Conservation (phyloP, 192 early-diverging fungal genomes). For the Funneliformis mosseae region DNA sequence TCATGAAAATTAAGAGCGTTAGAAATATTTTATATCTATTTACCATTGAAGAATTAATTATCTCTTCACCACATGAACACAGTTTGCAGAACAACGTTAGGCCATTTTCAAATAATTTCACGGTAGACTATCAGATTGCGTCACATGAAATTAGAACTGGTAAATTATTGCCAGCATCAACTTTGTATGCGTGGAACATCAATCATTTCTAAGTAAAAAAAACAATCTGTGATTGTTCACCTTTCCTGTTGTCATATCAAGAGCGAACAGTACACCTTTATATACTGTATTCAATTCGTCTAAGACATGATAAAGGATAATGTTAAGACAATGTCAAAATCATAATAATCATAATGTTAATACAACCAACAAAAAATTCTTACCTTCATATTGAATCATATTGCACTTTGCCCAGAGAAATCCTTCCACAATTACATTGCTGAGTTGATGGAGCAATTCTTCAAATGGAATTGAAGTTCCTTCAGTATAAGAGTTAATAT, state of each 20-base stretch:
- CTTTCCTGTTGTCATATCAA: conserved; percentile 34
- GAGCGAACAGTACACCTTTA: conserved; percentile 17
- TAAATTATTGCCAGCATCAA: conserved; percentile 20
- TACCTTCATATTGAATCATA: conserved; percentile 11
- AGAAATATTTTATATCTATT: neutral
- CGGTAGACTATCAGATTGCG: conserved; percentile 30
- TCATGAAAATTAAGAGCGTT: neutral
- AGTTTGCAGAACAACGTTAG: conserved; percentile 26
- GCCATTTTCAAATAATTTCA: conserved; percentile 34
- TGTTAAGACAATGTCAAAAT: neutral
- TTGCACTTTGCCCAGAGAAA: conserved; percentile 17
- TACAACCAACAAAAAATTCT: neutral
- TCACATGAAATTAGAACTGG: conserved; percentile 24
- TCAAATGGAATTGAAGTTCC: neutral
- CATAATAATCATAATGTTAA: neutral
- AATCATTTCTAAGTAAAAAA: conserved; percentile 11
- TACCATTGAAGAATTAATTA: conserved; percentile 29
- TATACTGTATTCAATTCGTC: conserved; percentile 25
- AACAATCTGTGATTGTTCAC: conserved; percentile 23
- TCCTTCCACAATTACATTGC: conserved; percentile 24
- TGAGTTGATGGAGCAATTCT: conserved; percentile 1
- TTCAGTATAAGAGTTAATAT: neutral
- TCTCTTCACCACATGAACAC: conserved; percentile 33
- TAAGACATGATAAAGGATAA: neutral
- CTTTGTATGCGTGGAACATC: neutral